Evolutionary conservation across 768 basidiomycete genomes (phyloP), one percentile per base, ranked within the genome.

Genomic region (Ramaria sp.): DNA sequence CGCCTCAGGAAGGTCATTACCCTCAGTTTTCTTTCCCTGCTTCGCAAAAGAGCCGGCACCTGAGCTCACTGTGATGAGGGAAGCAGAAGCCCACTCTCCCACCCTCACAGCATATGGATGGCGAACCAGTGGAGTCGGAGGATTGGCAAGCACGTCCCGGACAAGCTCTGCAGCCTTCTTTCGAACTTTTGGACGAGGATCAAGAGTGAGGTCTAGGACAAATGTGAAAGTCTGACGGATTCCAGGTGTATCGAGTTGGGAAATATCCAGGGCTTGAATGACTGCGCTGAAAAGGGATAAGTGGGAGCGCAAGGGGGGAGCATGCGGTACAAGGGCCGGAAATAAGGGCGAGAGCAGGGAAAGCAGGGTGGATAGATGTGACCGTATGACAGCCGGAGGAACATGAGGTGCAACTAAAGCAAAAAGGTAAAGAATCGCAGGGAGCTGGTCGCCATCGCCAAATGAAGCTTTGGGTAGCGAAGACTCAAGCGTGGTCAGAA

Each of bases 151-250:
- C 3, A 92, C 75, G 60, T 88, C 85, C 61, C 76, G 78, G 30
- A 99, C 77, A 18, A 87, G 78, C 63, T 97, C 94, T 44, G 85
- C 83, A 22, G 94, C 93, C 64, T 85, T 82, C 67, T 79, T 93
- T 54, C 96, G 82, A 50, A 99, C 92, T 71, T 98, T 97, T 18
- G 96, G 96, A 49, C 96, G 73, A 3, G 83, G 77, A 69, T 99
- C 96, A 42, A 91, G 73, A 60, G 81, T 83, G 45, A 96, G 70
- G 47, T 88, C 85, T 39, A 98, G 71, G 51, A 96, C 73, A 36
- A 88, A 83, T 42, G 86, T 84, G 73, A 93, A 97, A 2, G 83
- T 76, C 65, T 94, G 88, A 37, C 88, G 82, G 47, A 88, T 74
- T 48, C 74, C 76, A 55, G 75, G 79, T 1, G 67, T 69, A 32